These are phyloP conservation scores for Cadophora sp. DNA, from an alignment of 2,329 filamentous ascomycete species.

Conservation along the genomic window DNA sequence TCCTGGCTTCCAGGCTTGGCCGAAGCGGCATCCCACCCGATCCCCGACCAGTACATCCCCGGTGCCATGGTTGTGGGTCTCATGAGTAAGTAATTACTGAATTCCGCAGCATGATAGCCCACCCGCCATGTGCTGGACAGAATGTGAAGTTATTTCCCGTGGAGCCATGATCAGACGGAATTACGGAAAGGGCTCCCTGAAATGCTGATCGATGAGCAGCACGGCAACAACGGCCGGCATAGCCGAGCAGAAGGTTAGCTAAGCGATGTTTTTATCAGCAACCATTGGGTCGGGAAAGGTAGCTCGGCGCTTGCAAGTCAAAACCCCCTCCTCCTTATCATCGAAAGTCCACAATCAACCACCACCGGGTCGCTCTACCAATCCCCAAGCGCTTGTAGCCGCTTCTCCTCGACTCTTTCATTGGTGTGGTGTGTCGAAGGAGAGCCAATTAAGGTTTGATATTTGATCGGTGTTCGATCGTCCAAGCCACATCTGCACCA, in stretches of 20 bases:
- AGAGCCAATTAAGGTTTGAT: conserved; percentile 8
- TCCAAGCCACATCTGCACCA: not conserved
- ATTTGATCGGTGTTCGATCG: not conserved
- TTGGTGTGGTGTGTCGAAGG: conserved; percentile 1
- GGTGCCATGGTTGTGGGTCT: conserved; percentile 19
- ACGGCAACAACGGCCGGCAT: not conserved
- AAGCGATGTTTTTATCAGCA: conserved; percentile 12
- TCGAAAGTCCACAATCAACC: not conserved
- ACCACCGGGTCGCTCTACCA: not conserved
- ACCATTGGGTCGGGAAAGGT: not conserved
- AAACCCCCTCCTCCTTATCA: not conserved
- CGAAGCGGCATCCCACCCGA: not conserved
- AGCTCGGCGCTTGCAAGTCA: conserved; percentile 3
- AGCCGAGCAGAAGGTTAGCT: conserved; percentile 4
- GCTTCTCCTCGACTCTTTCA: not conserved
- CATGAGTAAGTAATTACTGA: not conserved
- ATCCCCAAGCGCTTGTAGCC: conserved; percentile 16
- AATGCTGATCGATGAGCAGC: not conserved
- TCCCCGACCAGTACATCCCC: conserved; percentile 17
- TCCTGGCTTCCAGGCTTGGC: not conserved
- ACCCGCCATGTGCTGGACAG: not conserved
- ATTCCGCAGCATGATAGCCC: not conserved
- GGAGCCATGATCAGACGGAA: conserved; percentile 5
- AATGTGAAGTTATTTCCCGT: not conserved
- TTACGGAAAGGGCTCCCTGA: not conserved